phyloP scores from a whole-genome alignment of 345 rosid species.

The Barbarea vulgaris region DNA sequence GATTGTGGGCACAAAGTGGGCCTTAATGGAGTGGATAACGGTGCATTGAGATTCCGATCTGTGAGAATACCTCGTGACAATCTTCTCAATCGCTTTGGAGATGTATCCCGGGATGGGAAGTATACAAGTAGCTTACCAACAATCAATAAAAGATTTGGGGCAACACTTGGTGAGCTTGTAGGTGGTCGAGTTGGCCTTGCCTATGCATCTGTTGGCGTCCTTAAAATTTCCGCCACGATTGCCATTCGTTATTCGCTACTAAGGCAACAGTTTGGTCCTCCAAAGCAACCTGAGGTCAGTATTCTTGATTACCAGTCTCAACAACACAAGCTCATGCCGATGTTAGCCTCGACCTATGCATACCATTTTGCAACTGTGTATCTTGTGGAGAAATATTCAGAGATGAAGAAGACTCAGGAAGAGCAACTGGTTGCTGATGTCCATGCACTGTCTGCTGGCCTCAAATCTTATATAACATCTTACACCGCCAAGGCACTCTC shows the following conservation, averaged over 20 bases:
- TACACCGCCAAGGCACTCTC: slow-evolving; percentile 86
- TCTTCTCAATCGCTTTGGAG: slow-evolving; percentile 98
- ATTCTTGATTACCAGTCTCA: slow-evolving; percentile 99
- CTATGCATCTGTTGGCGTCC: slow-evolving; percentile 82
- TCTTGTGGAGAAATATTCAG: slow-evolving; percentile 76
- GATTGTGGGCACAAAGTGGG: slow-evolving; percentile 98
- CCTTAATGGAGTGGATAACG: slow-evolving; percentile 95
- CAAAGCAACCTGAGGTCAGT: slow-evolving; percentile 92
- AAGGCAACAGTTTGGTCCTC: slow-evolving; percentile 98
- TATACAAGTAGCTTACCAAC: slow-evolving; percentile 92
- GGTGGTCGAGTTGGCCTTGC: slow-evolving; percentile 97
- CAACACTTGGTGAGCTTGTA: slow-evolving; percentile 96
- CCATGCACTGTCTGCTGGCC: slow-evolving; percentile 96
- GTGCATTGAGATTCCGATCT: slow-evolving; percentile 80
- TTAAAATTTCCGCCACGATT: slow-evolving; percentile 78
- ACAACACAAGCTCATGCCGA: slow-evolving; percentile 99
- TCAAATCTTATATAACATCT: slow-evolving; percentile 90
- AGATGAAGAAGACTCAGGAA: slow-evolving; percentile 80
- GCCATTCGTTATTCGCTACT: slow-evolving; percentile 86
- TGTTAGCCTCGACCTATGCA: slow-evolving; percentile 95
- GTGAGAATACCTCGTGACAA: slow-evolving; percentile 95
- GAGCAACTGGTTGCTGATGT: slow-evolving; percentile 88
- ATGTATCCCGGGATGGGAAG: slow-evolving; percentile 89
- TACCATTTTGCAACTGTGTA: slow-evolving; percentile 80
- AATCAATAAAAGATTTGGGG: slow-evolving; percentile 90